These are phyloP conservation scores for Leccinum olivaceopallidum DNA, from an alignment of 768 basidiomycete species.

Conservation along the genomic window DNA sequence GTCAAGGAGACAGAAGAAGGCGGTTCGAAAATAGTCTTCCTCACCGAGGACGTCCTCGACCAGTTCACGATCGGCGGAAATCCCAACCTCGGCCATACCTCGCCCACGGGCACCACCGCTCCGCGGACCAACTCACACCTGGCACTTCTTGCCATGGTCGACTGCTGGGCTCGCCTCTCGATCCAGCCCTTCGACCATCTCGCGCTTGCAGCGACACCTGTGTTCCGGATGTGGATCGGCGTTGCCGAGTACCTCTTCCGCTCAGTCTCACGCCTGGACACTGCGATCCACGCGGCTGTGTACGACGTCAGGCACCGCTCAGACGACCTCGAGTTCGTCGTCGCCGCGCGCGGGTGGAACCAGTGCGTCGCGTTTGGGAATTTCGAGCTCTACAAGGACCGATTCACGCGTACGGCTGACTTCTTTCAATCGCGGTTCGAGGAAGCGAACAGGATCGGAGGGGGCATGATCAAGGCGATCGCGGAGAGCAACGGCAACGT, in stretches of 20 bases:
- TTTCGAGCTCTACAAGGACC: constrained; percentile 81
- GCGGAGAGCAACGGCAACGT: constrained; percentile 49
- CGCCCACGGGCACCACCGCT: constrained; percentile 9
- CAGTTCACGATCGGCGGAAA: constrained; percentile 76
- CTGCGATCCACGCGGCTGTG: constrained; percentile 73
- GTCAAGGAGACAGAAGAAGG: constrained; percentile 32
- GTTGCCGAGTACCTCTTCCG: constrained; percentile 96
- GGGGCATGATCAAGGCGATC: constrained; percentile 89
- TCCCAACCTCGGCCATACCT: constrained; percentile 12
- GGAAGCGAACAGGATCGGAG: constrained; percentile 78
- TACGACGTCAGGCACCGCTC: constrained; percentile 77
- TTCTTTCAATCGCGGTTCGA: constrained; percentile 91
- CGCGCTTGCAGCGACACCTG: constrained; percentile 90
- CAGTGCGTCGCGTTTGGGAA: constrained; percentile 91
- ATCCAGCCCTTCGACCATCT: constrained; percentile 93
- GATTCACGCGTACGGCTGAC: constrained; percentile 75
- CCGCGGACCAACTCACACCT: constrained; percentile 81
- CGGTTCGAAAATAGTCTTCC: constrained; percentile 61
- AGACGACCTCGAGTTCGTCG: constrained; percentile 92
- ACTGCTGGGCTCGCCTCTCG: constrained; percentile 88
- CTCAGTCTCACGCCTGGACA: constrained; percentile 57
- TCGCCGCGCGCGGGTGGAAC: constrained; percentile 94
- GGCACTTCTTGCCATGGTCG: constrained; percentile 95
- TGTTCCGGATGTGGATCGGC: constrained; percentile 96
- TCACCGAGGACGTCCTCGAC: constrained; percentile 85